Conservation (phyloP, 345 rosid species). For the Physaria fendleri region DNA sequence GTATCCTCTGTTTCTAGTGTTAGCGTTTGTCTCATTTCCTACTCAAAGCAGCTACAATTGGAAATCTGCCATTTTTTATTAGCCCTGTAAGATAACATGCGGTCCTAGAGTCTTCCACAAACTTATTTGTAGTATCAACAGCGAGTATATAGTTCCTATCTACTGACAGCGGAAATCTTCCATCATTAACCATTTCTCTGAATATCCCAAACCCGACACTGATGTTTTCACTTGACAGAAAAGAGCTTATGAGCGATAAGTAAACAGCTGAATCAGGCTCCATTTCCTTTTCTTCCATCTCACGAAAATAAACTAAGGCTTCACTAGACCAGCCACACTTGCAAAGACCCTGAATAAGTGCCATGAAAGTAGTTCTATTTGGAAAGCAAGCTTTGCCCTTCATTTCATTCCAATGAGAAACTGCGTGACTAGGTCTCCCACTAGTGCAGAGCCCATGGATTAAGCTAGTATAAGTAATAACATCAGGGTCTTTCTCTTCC, state of each 20-base stretch:
- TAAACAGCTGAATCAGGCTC: constrained; percentile 60
- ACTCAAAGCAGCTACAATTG: constrained; percentile 25
- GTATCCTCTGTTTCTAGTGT: neutral
- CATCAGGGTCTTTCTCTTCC: constrained; percentile 58
- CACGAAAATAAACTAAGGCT: constrained; percentile 50
- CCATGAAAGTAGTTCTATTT: constrained; percentile 54
- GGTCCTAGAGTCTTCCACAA: constrained; percentile 48
- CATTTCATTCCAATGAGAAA: constrained; percentile 70
- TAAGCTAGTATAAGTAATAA: constrained; percentile 63
- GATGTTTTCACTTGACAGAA: constrained; percentile 39
- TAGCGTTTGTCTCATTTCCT: constrained; percentile 6
- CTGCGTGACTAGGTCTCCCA: constrained; percentile 71
- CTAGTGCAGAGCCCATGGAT: constrained; percentile 60
- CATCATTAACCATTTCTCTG: constrained; percentile 51
- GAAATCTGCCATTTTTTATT: constrained; percentile 39
- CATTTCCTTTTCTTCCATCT: constrained; percentile 61
- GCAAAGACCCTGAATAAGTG: constrained; percentile 72
- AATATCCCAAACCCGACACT: constrained; percentile 49
- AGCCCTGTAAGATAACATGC: constrained; percentile 43
- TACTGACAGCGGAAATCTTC: constrained; percentile 38
- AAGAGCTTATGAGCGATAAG: constrained; percentile 42
- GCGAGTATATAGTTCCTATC: constrained; percentile 44
- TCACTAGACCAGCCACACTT: constrained; percentile 53
- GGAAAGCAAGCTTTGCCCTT: constrained; percentile 42
- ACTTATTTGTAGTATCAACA: constrained; percentile 43